A percentile compares a stretch with the other conserved stretches of the same genome.
Evolutionary conservation across 495 filamentous ascomycete species (phyloP).

Genomic region (Penicillium silybi): DNA sequence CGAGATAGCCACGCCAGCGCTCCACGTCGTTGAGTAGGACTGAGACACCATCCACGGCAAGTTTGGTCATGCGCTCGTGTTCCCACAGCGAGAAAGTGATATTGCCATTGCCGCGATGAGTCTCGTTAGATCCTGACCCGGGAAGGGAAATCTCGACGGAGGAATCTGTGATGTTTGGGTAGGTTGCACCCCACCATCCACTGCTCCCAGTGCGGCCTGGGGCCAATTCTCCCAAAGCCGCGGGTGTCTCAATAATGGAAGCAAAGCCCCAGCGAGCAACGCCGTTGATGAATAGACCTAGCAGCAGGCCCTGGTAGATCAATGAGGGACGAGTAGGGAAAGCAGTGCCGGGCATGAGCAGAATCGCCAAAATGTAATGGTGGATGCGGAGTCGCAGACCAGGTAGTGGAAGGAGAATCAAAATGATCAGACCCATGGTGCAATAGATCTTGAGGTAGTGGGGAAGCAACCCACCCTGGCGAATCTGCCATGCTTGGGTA

Average conservation of each 20-base stretch:
- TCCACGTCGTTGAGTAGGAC: constrained; percentile 95
- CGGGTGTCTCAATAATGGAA: constrained; percentile 79
- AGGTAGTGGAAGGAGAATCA: constrained; percentile 67
- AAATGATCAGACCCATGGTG: constrained; percentile 51
- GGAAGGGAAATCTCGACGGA: constrained; percentile 52
- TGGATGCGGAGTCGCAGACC: constrained; percentile 87
- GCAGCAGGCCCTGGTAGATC: constrained; percentile 79
- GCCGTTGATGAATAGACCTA: constrained; percentile 90
- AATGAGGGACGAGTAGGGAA: constrained; percentile 76
- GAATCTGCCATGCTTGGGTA: constrained; percentile 72
- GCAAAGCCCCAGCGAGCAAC: constrained; percentile 93
- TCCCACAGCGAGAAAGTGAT: constrained; percentile 55
- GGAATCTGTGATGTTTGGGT: constrained; percentile 56
- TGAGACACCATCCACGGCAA: constrained; percentile 83
- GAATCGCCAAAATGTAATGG: constrained; percentile 85
- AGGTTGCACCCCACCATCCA: constrained; percentile 58
- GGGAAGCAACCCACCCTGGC: constrained; percentile 65
- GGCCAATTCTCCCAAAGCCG: constrained; percentile 50
- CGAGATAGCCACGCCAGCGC: constrained; percentile 61
- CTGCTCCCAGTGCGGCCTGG: constrained; percentile 29
- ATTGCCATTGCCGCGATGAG: constrained; percentile 44
- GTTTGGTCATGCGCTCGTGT: constrained; percentile 41
- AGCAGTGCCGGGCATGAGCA: constrained; percentile 79
- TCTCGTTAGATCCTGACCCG: constrained; percentile 21
- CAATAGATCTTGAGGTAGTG: constrained; percentile 71